phyloP scores from a whole-genome alignment of 768 basidiomycete genomes.

The Tricholoma hemisulphureum region DNA sequence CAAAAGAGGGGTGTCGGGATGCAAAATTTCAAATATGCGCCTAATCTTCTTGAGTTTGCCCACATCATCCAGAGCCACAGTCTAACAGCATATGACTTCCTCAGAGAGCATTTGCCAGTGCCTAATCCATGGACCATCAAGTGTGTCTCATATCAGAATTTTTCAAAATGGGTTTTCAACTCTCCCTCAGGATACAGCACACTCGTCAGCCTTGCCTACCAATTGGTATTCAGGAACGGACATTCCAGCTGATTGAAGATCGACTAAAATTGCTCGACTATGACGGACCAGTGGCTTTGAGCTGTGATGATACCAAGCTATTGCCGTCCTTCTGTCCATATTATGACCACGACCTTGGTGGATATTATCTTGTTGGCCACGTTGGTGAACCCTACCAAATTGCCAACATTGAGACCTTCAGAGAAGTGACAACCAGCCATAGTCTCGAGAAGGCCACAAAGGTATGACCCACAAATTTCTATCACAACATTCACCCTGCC shows the following conservation, averaged over 20 bases:
- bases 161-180: not conserved
- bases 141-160: not conserved
- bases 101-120: not conserved
- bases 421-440: conserved; percentile 7
- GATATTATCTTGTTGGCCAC: not conserved
- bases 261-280: not conserved
- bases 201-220: not conserved
- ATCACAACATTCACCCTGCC: too few relatives aligned
- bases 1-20: not conserved
- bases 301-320: not conserved
- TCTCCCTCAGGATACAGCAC: not conserved
- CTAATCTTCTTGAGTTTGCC: not conserved
- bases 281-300: not conserved
- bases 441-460: conserved; percentile 21
- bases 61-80: not conserved
- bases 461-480: conserved; percentile 10
- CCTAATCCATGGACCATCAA: not conserved
- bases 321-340: not conserved
- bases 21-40: not conserved
- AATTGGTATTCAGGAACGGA: not conserved
- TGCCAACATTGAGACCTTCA: conserved; percentile 15
- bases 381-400: conserved; percentile 19
- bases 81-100: not conserved
- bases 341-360: not conserved
- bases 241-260: not conserved